Conservation (phyloP, 345 rosid genomes). For the Brassica carinata region DNA sequence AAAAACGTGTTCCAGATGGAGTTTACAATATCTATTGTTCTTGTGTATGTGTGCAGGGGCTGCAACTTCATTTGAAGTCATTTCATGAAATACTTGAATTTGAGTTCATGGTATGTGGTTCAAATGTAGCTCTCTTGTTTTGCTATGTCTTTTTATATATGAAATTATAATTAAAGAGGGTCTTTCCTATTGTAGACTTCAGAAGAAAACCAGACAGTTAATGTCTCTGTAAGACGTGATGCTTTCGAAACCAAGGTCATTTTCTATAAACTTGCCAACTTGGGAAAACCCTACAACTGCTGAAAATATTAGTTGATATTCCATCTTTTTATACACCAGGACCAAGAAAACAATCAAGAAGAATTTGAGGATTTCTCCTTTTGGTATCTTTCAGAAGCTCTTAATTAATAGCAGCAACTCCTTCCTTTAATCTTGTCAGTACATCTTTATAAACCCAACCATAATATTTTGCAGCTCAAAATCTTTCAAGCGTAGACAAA, state of each 20-base stretch:
- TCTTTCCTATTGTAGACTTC: constrained; percentile 54
- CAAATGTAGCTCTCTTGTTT: constrained; percentile 30
- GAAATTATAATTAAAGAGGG: constrained; percentile 33
- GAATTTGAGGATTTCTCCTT: constrained; percentile 60
- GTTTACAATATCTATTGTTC: constrained; percentile 20
- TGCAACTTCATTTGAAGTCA: constrained; percentile 77
- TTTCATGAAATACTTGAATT: constrained; percentile 88
- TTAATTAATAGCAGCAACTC: neutral
- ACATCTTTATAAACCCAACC: constrained; percentile 10
- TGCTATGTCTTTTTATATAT: constrained; percentile 15
- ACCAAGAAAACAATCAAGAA: constrained; percentile 51
- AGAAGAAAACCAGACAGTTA: constrained; percentile 78
- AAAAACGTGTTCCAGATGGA: constrained; percentile 1
- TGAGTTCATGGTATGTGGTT: constrained; percentile 91
- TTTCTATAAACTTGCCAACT: constrained; percentile 32
- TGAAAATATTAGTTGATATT: neutral
- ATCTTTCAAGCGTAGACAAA: constrained; percentile 53
- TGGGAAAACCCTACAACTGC: neutral
- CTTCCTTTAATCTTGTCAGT: neutral
- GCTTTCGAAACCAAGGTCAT: constrained; percentile 74
- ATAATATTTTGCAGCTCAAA: constrained; percentile 60
- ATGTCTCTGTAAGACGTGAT: constrained; percentile 77
- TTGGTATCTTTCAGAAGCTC: constrained; percentile 52
- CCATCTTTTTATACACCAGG: constrained; percentile 52
- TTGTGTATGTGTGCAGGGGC: constrained; percentile 61